Evolutionary conservation across 352 stramenopile species (phyloP).

Genomic region (Phytophthora vignae): DNA sequence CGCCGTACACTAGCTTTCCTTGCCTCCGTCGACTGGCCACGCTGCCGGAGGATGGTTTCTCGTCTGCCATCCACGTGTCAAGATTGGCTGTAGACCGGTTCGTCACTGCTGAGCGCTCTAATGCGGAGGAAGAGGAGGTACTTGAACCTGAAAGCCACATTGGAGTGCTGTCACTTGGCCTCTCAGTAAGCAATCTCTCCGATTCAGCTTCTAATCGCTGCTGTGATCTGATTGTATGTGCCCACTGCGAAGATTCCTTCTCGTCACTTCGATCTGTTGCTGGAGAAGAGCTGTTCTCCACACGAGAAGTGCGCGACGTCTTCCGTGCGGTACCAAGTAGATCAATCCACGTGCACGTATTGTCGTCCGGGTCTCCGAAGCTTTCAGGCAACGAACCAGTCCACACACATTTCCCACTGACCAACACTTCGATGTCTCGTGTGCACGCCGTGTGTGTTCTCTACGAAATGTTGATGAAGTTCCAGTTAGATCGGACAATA

Average conservation of each 20-base stretch:
- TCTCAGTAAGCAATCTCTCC: conserved; percentile 6
- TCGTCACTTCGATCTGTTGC: not conserved
- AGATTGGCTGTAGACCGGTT: conserved; percentile 9
- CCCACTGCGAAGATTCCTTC: conserved; percentile 7
- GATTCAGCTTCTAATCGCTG: conserved; percentile 1
- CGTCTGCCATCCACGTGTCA: conserved; percentile 24
- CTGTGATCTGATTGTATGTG: conserved; percentile 6
- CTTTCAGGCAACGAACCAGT: conserved; percentile 78
- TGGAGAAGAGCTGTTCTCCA: conserved; percentile 3
- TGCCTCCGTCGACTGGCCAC: conserved; percentile 31
- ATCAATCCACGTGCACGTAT: conserved; percentile 74
- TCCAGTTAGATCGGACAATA: not conserved
- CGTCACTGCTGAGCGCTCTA: conserved; percentile 11
- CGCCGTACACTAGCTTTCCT: conserved; percentile 7
- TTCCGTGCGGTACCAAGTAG: conserved; percentile 50
- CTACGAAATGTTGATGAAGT: conserved; percentile 6
- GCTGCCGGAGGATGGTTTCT: conserved; percentile 21
- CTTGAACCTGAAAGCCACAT: conserved; percentile 23
- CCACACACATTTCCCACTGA: conserved; percentile 72
- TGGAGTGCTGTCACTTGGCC: conserved; percentile 16
- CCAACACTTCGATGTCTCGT: conserved; percentile 72
- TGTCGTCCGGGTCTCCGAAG: conserved; percentile 74
- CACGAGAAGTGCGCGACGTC: conserved; percentile 34
- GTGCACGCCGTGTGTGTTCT: conserved; percentile 57
- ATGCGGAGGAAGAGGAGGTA: conserved; percentile 13